Conservation (phyloP, 208 protist genomes). For the Acanthamoeba castellanii region DNA sequence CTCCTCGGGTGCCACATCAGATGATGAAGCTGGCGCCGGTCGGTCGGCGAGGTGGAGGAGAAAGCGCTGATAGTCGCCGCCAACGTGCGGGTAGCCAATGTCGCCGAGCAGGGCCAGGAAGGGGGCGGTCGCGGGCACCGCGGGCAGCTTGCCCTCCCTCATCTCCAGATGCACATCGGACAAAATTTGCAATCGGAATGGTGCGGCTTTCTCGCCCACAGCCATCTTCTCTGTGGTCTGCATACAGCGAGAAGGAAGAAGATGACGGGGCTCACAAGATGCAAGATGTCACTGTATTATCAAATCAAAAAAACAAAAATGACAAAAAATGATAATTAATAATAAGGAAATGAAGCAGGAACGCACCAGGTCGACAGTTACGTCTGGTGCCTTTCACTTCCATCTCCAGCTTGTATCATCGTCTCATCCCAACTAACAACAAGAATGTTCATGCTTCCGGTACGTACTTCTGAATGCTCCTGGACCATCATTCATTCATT, state of each 20-base stretch:
- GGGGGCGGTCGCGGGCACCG: conserved; percentile 2
- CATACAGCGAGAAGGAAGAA: too few species aligned
- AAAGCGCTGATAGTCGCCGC: not conserved
- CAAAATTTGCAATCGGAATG: conserved; percentile 25
- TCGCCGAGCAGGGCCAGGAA: conserved; percentile 56
- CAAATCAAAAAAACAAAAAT: too few species aligned
- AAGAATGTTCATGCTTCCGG: conserved; percentile 45
- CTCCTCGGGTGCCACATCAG: not conserved
- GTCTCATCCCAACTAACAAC: not conserved
- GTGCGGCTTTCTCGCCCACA: not conserved
- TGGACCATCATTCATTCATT: not conserved
- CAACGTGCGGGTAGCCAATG: conserved; percentile 54
- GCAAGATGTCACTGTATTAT: too few species aligned
- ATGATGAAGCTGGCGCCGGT: not conserved
- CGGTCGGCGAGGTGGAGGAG: not conserved
- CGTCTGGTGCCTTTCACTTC: not conserved
- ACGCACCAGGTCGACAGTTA: not conserved
- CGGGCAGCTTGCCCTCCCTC: not conserved
- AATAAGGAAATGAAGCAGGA: not conserved
- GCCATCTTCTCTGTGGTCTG: not conserved
- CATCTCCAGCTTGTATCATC: not conserved
- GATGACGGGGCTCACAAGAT: too few species aligned
- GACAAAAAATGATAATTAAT: too few species aligned
- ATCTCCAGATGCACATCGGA: conserved; percentile 54
- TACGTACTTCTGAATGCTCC: not conserved